A percentile compares a stretch with the other conserved stretches of the same genome.
Evolutionary conservation across 2,329 filamentous ascomycete genomes (phyloP).

Genomic region (Alternaria sp.): DNA sequence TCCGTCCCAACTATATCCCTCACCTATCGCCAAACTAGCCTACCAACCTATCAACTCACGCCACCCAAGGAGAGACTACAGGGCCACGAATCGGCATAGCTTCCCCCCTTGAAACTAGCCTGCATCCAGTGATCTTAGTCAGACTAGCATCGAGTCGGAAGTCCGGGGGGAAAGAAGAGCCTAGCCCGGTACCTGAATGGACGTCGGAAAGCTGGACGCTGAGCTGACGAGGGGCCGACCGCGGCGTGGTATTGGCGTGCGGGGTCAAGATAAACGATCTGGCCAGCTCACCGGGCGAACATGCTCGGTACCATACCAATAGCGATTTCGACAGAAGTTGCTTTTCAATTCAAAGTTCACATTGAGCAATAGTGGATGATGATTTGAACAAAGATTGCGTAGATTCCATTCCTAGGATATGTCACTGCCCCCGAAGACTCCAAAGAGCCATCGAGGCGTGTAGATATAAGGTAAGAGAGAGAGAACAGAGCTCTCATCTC

Average conservation of each 20-base stretch:
- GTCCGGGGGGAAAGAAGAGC: neutral
- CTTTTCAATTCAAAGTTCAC: neutral
- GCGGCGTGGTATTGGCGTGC: neutral
- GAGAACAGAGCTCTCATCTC: slow-evolving; percentile 31
- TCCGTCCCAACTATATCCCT: too few relatives aligned
- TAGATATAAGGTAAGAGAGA: slow-evolving; percentile 35
- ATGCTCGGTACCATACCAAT: neutral
- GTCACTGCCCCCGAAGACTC: slow-evolving; percentile 42
- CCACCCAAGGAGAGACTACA: neutral
- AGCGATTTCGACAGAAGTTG: neutral
- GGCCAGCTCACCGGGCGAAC: neutral
- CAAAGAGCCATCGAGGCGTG: slow-evolving; percentile 36
- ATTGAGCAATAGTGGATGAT: slow-evolving; percentile 8
- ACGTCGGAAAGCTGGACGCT: too few relatives aligned
- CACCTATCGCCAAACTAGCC: neutral
- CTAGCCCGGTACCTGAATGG: neutral
- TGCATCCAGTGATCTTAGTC: neutral
- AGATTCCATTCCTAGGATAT: slow-evolving; percentile 39
- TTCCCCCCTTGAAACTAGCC: neutral
- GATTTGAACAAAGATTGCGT: slow-evolving; percentile 16
- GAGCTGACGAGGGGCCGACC: neutral
- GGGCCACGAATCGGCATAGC: neutral
- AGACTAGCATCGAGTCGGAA: neutral
- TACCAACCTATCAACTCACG: neutral
- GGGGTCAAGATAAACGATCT: neutral